Base-by-base conservation (phyloP, 1,284 basidiomycete genomes). In the Dichomitus squalens region DNA sequence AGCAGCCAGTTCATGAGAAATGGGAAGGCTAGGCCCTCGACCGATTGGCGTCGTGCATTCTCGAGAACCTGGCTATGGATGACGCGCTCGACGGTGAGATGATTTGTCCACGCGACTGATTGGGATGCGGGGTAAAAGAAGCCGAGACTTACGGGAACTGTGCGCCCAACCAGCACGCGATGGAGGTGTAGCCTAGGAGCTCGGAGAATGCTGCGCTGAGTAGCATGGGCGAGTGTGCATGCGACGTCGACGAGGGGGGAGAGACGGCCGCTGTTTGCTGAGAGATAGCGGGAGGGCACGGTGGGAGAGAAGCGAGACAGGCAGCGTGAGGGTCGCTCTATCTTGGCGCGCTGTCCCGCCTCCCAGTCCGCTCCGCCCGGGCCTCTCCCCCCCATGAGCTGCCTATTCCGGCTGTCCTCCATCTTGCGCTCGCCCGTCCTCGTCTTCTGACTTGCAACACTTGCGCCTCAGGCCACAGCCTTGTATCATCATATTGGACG, bases 1-100 rank as follows among this genome's bases (percentile, higher is more conserved):
- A 91, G 79, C 53, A 96, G 78, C 95, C 95, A 97, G 66, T 93
- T 96, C 64, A 87, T 79, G 56, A 97, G 81, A 71, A 97, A 97
- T 0, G 94, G 93, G 25, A 96, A 78, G 7, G 95, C 89, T 55
- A 97, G 85, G 40, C 94, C 90, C 65, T 93, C 92, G 69, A 89
- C 92, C 35, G 90, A 93, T 68, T 87, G 82, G 25, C 82, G 78
- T 59, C 78, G 79, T 52, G 82, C 78, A 75, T 96, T 96, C 76
- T 93, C 89, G 38, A 95, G 57, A 7, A 96, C 83, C 78, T 97
- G 95, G 9, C 86, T 88, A 67, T 16, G 54, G 25, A 43, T 34
- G 39, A 55, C 57, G 47, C 33, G 53, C 51, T 33, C 9, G 29
- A 21, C 11, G 29, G 44, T 46, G 23, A 55, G 27, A 40, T 33